Percentiles rank a stretch among this genome's conserved stretches.
phyloP scores from a whole-genome alignment of 2,329 filamentous ascomycete genomes.

The Aspergillus versicolor region DNA sequence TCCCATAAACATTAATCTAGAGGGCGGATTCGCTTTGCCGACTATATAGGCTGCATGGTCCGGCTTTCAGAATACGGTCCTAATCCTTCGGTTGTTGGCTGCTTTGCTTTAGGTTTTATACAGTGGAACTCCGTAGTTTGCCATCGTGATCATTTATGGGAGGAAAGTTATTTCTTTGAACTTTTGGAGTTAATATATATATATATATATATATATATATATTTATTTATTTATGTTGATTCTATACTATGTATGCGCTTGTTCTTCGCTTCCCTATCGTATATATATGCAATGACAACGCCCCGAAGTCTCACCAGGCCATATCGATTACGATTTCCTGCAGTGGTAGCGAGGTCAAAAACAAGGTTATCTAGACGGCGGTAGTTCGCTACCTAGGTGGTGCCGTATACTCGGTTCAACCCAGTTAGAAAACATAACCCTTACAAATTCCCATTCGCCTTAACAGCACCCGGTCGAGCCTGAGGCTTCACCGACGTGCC shows the following conservation, averaged over 20 bases:
- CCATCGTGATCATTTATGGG: neutral
- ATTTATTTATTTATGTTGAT: no score
- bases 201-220: no score
- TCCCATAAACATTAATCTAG: no score
- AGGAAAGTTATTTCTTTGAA: neutral
- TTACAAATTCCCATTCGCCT: conserved; percentile 24
- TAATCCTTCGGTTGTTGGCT: no score
- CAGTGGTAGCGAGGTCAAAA: neutral
- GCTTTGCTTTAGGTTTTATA: no score
- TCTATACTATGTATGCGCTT: neutral
- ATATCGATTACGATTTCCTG: neutral
- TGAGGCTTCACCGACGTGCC: conserved; percentile 21
- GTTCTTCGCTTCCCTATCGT: neutral
- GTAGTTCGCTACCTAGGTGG: neutral
- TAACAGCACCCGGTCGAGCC: conserved; percentile 31
- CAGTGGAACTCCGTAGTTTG: no score
- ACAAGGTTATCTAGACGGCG: neutral
- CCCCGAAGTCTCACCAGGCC: neutral
- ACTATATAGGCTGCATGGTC: no score
- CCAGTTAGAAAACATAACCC: neutral
- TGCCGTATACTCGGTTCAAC: neutral
- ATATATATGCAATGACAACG: neutral
- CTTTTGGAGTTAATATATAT: neutral
- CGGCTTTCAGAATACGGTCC: no score
- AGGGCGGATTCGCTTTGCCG: no score